Percentiles rank a stretch among this genome's conserved stretches.
Conservation (phyloP, 2,329 filamentous ascomycete species). For the Colletotrichum sojae region DNA sequence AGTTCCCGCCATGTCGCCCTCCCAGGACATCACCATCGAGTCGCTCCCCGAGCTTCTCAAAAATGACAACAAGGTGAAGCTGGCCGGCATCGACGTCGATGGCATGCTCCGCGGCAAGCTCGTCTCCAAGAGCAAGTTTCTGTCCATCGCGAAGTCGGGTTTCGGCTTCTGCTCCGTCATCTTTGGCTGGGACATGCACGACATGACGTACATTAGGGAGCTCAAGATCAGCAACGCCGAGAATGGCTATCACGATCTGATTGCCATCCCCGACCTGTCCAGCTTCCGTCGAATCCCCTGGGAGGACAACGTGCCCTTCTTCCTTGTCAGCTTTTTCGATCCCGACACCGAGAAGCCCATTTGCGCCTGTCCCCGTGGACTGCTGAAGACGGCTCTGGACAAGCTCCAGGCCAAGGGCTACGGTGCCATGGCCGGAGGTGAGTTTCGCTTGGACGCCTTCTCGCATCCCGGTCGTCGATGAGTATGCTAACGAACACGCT, state of each 20-base stretch:
- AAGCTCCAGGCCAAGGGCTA: slow-evolving; percentile 80
- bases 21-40: slow-evolving; percentile 68
- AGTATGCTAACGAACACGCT: no score
- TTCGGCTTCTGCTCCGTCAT: slow-evolving; percentile 96
- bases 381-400: slow-evolving; percentile 77
- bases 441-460: slow-evolving; percentile 47
- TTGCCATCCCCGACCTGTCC: slow-evolving; percentile 84
- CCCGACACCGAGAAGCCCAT: slow-evolving; percentile 81
- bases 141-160: slow-evolving; percentile 83
- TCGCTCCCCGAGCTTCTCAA: slow-evolving; percentile 77
- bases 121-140: slow-evolving; percentile 92
- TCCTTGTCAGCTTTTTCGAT: slow-evolving; percentile 86
- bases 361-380: slow-evolving; percentile 83
- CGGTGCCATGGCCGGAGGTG: slow-evolving; percentile 91
- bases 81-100: slow-evolving; percentile 90
- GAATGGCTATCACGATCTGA: slow-evolving; percentile 89
- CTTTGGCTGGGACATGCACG: slow-evolving; percentile 98
- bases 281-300: slow-evolving; percentile 90
- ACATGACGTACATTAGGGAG: slow-evolving; percentile 88
- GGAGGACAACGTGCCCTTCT: slow-evolving; percentile 90
- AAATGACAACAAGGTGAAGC: slow-evolving; percentile 84
- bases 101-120: slow-evolving; percentile 91
- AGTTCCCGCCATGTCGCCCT: slow-evolving; percentile 45
- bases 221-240: slow-evolving; percentile 89
- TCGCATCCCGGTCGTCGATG: no score